phyloP scores from a whole-genome alignment of 208 protist genomes.

The Crithidia expoeki region DNA sequence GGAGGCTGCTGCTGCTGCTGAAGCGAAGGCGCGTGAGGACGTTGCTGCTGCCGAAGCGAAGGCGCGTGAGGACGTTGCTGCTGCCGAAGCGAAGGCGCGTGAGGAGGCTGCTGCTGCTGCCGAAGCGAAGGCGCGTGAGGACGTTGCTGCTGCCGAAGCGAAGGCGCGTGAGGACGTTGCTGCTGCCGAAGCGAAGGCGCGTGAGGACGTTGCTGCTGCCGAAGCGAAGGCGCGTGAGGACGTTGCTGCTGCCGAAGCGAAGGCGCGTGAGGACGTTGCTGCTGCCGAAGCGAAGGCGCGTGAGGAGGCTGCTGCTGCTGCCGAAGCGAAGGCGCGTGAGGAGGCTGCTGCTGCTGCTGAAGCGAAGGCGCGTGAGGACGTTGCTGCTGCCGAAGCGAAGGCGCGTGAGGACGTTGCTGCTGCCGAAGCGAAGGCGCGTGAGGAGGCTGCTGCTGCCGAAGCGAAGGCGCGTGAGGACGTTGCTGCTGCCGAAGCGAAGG shows the following conservation, averaged over 20 bases:
- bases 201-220: constrained; percentile 2
- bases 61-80: constrained; percentile 3
- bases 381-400: constrained; percentile 2
- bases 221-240: constrained; percentile 1
- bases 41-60: constrained; percentile 3
- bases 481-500: constrained; percentile 1
- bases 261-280: not conserved
- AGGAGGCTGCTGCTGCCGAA: not conserved
- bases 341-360: constrained; percentile 4
- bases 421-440: constrained; percentile 6
- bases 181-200: constrained; percentile 5
- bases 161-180: constrained; percentile 3
- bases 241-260: not conserved
- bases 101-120: constrained; percentile 12
- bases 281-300: not conserved
- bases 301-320: not conserved
- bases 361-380: constrained; percentile 5
- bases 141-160: not conserved
- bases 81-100: constrained; percentile 2
- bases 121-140: constrained; percentile 7
- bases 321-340: not conserved
- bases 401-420: constrained; percentile 9
- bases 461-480: constrained; percentile 8
- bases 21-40: not conserved
- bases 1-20: not conserved